Percentiles rank a stretch among this genome's conserved stretches.
phyloP scores from a whole-genome alignment of 2,329 filamentous ascomycete genomes.

The Sarocladiaceae sp. region DNA sequence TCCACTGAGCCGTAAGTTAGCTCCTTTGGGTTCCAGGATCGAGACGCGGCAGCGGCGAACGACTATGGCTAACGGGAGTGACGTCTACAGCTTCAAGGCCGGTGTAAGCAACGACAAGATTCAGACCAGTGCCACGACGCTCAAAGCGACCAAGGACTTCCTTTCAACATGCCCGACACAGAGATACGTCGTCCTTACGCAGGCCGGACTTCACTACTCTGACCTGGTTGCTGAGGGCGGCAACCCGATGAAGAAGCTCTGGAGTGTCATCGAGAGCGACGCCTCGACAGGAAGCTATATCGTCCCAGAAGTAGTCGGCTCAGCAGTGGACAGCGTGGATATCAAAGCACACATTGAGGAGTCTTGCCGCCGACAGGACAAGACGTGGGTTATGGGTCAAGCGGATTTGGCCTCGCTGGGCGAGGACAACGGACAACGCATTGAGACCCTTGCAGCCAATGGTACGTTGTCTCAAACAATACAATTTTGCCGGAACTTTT shows the following conservation, averaged over 20 bases:
- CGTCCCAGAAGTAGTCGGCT: conserved; percentile 53
- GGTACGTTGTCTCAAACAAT: background rate
- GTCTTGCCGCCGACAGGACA: conserved; percentile 36
- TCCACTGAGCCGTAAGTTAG: conserved; percentile 70
- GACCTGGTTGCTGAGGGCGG: background rate
- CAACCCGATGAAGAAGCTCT: conserved; percentile 48
- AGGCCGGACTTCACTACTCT: conserved; percentile 53
- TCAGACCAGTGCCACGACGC: conserved; percentile 40
- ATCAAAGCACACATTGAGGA: conserved; percentile 38
- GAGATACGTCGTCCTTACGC: conserved; percentile 70
- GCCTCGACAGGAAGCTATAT: conserved; percentile 34
- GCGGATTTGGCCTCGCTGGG: background rate
- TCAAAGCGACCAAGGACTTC: conserved; percentile 38
- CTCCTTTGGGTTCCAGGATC: background rate
- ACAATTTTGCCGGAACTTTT: background rate
- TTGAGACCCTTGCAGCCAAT: conserved; percentile 6
- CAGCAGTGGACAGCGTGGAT: conserved; percentile 31
- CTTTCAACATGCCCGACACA: conserved; percentile 65
- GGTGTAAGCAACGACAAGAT: conserved; percentile 33
- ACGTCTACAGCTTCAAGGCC: conserved; percentile 23
- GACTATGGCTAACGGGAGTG: conserved; percentile 6
- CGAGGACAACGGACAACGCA: background rate
- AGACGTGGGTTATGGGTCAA: conserved; percentile 13
- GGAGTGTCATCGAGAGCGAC: conserved; percentile 29
- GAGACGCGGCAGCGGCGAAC: background rate